Conservation (phyloP, 176 grass and related monocot genomes). For the Sorghum bicolor region DNA sequence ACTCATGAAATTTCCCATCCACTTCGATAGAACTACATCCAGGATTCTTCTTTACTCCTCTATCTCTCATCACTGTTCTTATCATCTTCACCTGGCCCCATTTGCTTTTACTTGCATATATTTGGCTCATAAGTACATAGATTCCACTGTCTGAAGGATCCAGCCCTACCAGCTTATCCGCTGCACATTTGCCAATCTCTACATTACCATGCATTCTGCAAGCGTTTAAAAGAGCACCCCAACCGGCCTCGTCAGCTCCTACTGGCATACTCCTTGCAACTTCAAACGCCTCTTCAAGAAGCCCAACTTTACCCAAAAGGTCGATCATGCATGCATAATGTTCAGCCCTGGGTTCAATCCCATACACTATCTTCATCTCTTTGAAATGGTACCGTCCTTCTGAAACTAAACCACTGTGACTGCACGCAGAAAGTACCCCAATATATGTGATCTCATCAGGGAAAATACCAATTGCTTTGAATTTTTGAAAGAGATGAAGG, state of each 20-base stretch:
- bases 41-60: constrained; percentile 61
- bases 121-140: constrained; percentile 61
- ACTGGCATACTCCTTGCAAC: constrained; percentile 51
- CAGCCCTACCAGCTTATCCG: constrained; percentile 43
- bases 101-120: constrained; percentile 65
- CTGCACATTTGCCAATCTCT: constrained; percentile 50
- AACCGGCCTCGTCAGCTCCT: constrained; percentile 48
- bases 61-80: constrained; percentile 60
- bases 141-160: constrained; percentile 65
- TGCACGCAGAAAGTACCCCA: constrained; percentile 61
- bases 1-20: constrained; percentile 47
- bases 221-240: constrained; percentile 63
- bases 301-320: constrained; percentile 67
- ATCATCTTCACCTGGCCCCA: constrained; percentile 58
- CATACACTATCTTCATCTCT: constrained; percentile 51
- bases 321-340: constrained; percentile 71
- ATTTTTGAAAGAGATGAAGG: constrained; percentile 39
- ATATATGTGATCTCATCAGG: constrained; percentile 61
- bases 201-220: constrained; percentile 62
- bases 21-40: constrained; percentile 60
- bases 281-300: constrained; percentile 53
- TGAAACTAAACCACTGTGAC: constrained; percentile 54
- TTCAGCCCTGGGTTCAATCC: constrained; percentile 45
- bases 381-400: constrained; percentile 50
- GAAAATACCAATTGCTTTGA: constrained; percentile 24